Conservation (phyloP, 2,329 filamentous ascomycete species). For the Onygena corvina region DNA sequence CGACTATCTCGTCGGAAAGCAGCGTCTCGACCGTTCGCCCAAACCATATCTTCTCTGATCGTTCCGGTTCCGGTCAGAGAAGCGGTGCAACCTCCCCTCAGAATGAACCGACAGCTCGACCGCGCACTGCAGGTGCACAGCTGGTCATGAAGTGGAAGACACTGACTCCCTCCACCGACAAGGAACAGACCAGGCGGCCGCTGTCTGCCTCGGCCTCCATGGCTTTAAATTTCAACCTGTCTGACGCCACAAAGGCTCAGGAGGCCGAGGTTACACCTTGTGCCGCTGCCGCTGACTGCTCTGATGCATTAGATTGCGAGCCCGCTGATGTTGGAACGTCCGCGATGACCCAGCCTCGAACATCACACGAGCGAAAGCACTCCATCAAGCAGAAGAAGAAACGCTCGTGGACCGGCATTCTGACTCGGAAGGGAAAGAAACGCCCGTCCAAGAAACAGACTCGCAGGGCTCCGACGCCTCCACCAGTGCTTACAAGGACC, state of each 20-base stretch:
- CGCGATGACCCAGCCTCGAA: slow-evolving; percentile 1
- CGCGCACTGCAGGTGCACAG: slow-evolving; percentile 35
- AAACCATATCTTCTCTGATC: slow-evolving; percentile 57
- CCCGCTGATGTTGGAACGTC: not conserved
- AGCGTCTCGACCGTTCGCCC: slow-evolving; percentile 56
- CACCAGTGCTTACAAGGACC: slow-evolving; percentile 32
- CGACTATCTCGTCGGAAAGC: slow-evolving; percentile 71
- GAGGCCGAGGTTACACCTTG: not conserved
- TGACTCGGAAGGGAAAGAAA: slow-evolving; percentile 39
- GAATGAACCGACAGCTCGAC: slow-evolving; percentile 23
- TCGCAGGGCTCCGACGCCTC: slow-evolving; percentile 33
- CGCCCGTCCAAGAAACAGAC: slow-evolving; percentile 30
- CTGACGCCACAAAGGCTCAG: not conserved
- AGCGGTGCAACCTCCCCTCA: slow-evolving; percentile 14
- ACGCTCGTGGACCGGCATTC: slow-evolving; percentile 48
- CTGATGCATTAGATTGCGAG: not conserved
- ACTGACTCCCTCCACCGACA: slow-evolving; percentile 15
- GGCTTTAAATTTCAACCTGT: slow-evolving; percentile 2
- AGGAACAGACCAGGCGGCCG: slow-evolving; percentile 27
- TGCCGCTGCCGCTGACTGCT: not conserved
- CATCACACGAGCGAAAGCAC: slow-evolving; percentile 14
- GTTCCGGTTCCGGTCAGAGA: slow-evolving; percentile 37
- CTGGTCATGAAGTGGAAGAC: slow-evolving; percentile 20
- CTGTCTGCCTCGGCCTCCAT: slow-evolving; percentile 29
- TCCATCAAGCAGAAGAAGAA: slow-evolving; percentile 58